phyloP scores from a whole-genome alignment of 441 rosid genomes.

The Erodium trifolium region DNA sequence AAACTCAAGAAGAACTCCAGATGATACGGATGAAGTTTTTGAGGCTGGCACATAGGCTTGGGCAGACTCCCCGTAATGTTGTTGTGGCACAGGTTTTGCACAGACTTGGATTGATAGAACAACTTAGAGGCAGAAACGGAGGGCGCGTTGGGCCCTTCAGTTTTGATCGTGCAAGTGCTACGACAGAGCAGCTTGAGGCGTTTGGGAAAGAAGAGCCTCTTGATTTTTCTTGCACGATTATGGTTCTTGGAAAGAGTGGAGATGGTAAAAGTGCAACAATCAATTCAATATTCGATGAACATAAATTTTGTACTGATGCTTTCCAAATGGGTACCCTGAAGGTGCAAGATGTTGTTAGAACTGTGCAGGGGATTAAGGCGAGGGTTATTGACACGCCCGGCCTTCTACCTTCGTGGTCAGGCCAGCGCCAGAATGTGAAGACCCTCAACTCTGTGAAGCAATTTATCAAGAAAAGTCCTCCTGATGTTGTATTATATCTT shows the following conservation, averaged over 20 bases:
- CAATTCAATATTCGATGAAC: conserved; percentile 88
- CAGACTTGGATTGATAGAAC: conserved; percentile 95
- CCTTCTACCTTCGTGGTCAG: conserved; percentile 82
- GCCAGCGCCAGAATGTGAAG: conserved; percentile 85
- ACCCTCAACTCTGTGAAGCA: conserved; percentile 70
- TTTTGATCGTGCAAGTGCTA: conserved; percentile 95
- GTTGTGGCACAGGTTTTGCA: conserved; percentile 97
- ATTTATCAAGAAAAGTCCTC: conserved; percentile 84
- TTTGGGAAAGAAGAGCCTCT: conserved; percentile 89
- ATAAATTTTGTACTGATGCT: conserved; percentile 74
- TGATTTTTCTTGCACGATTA: conserved; percentile 91
- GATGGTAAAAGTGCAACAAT: conserved; percentile 97
- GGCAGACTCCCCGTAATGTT: conserved; percentile 97
- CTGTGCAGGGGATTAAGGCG: conserved; percentile 88
- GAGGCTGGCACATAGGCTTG: conserved; percentile 89
- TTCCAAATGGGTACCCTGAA: conserved; percentile 74
- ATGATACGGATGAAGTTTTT: conserved; percentile 93
- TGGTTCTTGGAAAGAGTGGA: conserved; percentile 95
- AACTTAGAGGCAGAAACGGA: conserved; percentile 91
- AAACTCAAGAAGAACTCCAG: conserved; percentile 94
- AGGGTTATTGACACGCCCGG: conserved; percentile 93
- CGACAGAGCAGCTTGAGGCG: conserved; percentile 95
- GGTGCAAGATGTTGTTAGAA: conserved; percentile 89
- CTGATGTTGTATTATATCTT: conserved; percentile 90
- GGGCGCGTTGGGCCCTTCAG: conserved; percentile 98